These are phyloP conservation scores for Closterium sp. DNA, from an alignment of 139 green algal species.

Conservation along the genomic window DNA sequence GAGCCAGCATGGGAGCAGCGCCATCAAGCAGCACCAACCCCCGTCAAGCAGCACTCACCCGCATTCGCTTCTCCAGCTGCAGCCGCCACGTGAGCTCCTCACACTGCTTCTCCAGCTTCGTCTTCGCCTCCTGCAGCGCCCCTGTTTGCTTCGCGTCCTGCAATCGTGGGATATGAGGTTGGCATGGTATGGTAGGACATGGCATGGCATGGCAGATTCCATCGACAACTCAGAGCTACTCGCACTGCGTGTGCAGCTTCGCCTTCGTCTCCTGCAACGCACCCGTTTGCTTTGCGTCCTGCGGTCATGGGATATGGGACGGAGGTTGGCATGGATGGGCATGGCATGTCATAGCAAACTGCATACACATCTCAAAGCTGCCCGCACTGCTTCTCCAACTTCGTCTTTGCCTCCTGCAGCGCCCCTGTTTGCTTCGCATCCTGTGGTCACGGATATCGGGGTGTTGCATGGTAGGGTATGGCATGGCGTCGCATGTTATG, in stretches of 20 bases:
- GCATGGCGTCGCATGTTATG: too few relatives aligned
- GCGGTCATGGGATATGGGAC: not conserved
- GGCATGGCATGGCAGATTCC: too few relatives aligned
- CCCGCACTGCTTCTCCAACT: slow-evolving; percentile 44
- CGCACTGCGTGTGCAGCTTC: slow-evolving; percentile 34
- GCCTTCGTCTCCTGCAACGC: slow-evolving; percentile 45
- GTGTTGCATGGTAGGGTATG: not conserved
- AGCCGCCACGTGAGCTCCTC: slow-evolving; percentile 52
- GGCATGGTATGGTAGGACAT: too few relatives aligned
- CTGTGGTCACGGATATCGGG: too few relatives aligned
- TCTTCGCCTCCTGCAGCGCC: slow-evolving; percentile 46
- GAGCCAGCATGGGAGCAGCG: too few relatives aligned
- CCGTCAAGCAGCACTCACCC: not conserved
- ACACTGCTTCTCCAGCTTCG: slow-evolving; percentile 45
- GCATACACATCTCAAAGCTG: too few relatives aligned
- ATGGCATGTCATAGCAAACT: too few relatives aligned
- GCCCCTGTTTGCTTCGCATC: slow-evolving; percentile 36
- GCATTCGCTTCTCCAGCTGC: slow-evolving; percentile 38
- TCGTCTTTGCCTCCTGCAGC: slow-evolving; percentile 49
- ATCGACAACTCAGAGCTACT: too few relatives aligned
- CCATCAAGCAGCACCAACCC: not conserved
- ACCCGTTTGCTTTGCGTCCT: slow-evolving; percentile 41
- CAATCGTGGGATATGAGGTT: too few relatives aligned
- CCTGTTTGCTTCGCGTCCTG: slow-evolving; percentile 44
- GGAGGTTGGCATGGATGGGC: too few relatives aligned